phyloP scores from a whole-genome alignment of 305 asterid species.

The Fraxinus dipetala region DNA sequence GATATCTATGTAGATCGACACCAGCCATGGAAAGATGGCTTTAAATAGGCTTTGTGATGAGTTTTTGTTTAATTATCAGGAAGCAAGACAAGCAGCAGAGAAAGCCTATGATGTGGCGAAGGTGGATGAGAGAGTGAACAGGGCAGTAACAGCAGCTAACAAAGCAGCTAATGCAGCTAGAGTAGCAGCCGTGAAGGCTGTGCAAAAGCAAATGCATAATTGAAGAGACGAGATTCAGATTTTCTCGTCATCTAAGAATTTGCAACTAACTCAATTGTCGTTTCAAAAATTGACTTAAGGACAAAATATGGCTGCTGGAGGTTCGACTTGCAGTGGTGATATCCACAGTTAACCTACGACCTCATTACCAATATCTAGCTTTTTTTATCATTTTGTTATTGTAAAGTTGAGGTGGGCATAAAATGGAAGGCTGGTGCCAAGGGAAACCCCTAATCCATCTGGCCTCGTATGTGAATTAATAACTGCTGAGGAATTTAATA shows the following conservation, averaged over 20 bases:
- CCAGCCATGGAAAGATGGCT: neutral
- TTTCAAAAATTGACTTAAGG: neutral
- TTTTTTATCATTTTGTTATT: conserved; percentile 13
- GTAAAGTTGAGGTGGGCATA: conserved; percentile 47
- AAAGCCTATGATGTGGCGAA: conserved; percentile 72
- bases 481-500: conserved; percentile 36
- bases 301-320: conserved; percentile 8
- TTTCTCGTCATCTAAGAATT: conserved; percentile 28
- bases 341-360: neutral
- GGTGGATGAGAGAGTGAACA: conserved; percentile 81
- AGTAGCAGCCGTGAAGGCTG: conserved; percentile 82
- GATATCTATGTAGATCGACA: neutral
- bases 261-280: conserved; percentile 1
- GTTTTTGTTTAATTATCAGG: conserved; percentile 39
- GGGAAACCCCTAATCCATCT: conserved; percentile 49
- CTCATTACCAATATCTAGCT: neutral
- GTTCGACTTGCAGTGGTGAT: neutral
- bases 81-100: conserved; percentile 77
- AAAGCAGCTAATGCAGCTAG: conserved; percentile 87
- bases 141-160: conserved; percentile 72
- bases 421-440: conserved; percentile 39
- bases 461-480: conserved; percentile 44
- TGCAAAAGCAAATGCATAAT: conserved; percentile 80
- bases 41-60: neutral
- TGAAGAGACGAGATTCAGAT: conserved; percentile 57